phyloP scores from a whole-genome alignment of 805 yeast species.

The Wickerhamiella shivajii region DNA sequence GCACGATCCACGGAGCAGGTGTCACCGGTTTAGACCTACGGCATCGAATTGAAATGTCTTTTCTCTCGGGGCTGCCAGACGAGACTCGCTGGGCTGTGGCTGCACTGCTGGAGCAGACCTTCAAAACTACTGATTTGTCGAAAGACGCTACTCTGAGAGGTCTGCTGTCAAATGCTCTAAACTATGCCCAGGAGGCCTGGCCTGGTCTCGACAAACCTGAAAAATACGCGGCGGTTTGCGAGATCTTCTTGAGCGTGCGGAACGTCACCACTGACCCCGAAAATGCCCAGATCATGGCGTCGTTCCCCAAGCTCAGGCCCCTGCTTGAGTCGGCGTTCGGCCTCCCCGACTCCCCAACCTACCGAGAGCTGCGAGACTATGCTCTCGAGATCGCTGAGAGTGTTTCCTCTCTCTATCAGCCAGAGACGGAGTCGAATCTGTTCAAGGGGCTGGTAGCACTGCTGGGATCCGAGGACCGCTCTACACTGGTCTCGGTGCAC shows the following conservation, averaged over 20 bases:
- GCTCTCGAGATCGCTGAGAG: constrained; percentile 72
- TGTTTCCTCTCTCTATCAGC: constrained; percentile 66
- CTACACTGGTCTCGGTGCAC: constrained; percentile 50
- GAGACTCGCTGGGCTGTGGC: constrained; percentile 64
- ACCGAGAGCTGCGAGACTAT: constrained; percentile 31
- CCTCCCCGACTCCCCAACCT: constrained; percentile 16
- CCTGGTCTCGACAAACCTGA: constrained; percentile 8
- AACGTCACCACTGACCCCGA: constrained; percentile 73
- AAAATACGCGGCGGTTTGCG: constrained; percentile 18
- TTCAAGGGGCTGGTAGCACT: constrained; percentile 39
- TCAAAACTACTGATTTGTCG: constrained; percentile 25
- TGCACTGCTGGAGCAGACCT: constrained; percentile 32
- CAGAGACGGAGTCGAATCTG: constrained; percentile 57
- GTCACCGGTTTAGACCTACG: constrained; percentile 48
- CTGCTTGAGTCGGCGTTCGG: constrained; percentile 29
- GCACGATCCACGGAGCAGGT: constrained; percentile 18
- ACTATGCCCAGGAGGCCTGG: constrained; percentile 7
- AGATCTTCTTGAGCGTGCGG: constrained; percentile 54
- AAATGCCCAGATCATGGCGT: constrained; percentile 66
- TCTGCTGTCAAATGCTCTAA: constrained; percentile 20
- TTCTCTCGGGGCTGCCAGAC: constrained; percentile 44
- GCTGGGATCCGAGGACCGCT: constrained; percentile 47
- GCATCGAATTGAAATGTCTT: constrained; percentile 54
- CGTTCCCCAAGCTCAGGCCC: constrained; percentile 34
- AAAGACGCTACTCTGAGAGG: constrained; percentile 22